Conservation (phyloP, 2,329 filamentous ascomycete species). For the Xenosphaeropsis pyriputrescens region DNA sequence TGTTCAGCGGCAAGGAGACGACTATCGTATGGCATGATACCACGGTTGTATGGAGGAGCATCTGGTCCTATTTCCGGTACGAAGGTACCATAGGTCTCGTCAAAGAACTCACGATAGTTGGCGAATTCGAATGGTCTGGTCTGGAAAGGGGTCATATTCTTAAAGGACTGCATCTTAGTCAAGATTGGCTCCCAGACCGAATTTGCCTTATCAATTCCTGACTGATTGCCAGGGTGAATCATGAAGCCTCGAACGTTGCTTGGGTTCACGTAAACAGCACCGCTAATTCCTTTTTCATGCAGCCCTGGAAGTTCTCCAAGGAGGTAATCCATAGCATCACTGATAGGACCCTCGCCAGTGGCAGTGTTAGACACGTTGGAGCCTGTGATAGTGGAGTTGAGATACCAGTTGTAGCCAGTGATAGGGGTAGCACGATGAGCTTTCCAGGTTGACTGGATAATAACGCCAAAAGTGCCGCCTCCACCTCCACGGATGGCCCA, state of each 20-base stretch:
- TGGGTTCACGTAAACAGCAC: too few relatives aligned
- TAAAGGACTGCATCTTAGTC: not conserved
- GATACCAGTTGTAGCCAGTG: not conserved
- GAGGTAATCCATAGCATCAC: not conserved
- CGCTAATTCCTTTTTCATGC: too few relatives aligned
- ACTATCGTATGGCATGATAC: too few relatives aligned
- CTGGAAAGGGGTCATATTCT: not conserved
- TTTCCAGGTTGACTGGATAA: conserved; percentile 37
- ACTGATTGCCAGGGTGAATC: not conserved
- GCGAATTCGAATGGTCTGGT: not conserved
- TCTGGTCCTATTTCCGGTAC: not conserved
- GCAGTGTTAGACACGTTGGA: not conserved
- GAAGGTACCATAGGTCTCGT: not conserved
- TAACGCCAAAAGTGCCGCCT: conserved; percentile 41
- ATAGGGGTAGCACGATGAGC: conserved; percentile 20
- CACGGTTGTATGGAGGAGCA: too few relatives aligned
- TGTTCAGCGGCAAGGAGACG: too few relatives aligned
- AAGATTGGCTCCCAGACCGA: conserved; percentile 1
- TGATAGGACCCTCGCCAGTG: not conserved
- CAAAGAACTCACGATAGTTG: conserved; percentile 1
- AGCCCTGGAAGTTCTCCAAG: not conserved
- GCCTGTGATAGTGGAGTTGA: not conserved
- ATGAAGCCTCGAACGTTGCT: too few relatives aligned
- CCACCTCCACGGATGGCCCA: conserved; percentile 19
- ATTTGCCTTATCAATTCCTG: not conserved